Percentiles rank a stretch among this genome's conserved stretches.
Evolutionary conservation across 2,329 filamentous ascomycete genomes (phyloP).

Genomic region (Aspergillus ustus): DNA sequence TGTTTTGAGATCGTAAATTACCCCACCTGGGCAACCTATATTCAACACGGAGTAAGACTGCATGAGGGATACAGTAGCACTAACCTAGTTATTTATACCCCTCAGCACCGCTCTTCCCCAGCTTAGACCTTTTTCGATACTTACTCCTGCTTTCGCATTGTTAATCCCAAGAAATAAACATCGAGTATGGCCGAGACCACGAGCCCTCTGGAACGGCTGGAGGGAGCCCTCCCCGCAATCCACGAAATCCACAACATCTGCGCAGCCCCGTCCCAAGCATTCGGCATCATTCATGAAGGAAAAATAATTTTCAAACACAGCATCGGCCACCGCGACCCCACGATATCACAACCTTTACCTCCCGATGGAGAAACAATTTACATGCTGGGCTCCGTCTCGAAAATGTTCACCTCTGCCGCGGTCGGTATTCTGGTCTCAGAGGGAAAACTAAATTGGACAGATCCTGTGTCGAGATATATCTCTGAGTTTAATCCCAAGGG

Average conservation of each 20-base stretch:
- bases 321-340: neutral
- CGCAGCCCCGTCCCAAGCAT: neutral
- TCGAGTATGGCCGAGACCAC: neutral
- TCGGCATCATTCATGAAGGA: neutral
- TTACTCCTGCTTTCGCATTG: neutral
- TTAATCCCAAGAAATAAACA: neutral
- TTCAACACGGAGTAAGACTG: neutral
- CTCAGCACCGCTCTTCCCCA: neutral
- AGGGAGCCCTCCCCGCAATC: neutral
- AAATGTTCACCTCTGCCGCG: slow-evolving; percentile 32
- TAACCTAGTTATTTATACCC: neutral
- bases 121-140: neutral
- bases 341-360: neutral
- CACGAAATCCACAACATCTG: neutral
- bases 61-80: neutral
- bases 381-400: slow-evolving; percentile 23
- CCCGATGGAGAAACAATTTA: neutral
- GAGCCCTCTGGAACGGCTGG: neutral
- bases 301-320: neutral
- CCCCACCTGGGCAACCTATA: neutral
- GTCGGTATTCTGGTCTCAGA: slow-evolving; percentile 33
- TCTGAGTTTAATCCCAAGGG: slow-evolving; percentile 27
- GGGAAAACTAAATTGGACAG: slow-evolving; percentile 29
- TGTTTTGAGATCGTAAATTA: neutral
- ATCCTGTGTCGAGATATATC: slow-evolving; percentile 26